Conservation (phyloP, 2,329 filamentous ascomycete genomes). For the Nigrospora oryzae region DNA sequence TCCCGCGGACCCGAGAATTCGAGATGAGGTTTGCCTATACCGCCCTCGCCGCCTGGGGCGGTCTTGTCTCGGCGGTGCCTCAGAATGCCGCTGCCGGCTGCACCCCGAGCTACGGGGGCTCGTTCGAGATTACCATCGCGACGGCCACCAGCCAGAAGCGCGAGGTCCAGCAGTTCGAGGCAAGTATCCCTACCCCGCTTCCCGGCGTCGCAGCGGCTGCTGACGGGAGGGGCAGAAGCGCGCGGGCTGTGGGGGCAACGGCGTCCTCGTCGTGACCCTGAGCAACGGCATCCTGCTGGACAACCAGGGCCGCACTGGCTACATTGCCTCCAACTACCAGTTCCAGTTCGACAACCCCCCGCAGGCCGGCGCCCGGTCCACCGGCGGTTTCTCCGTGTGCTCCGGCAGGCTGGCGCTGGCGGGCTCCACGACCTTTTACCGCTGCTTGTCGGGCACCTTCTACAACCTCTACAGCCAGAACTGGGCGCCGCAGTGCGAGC, state of each 20-base stretch:
- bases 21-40: slow-evolving; percentile 17
- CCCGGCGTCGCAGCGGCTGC: neutral
- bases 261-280: slow-evolving; percentile 56
- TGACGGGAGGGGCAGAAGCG: slow-evolving; percentile 22
- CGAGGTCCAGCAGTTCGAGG: slow-evolving; percentile 12
- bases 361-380: slow-evolving; percentile 66
- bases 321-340: slow-evolving; percentile 74
- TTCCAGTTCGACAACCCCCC: slow-evolving; percentile 68
- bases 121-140: slow-evolving; percentile 44
- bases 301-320: slow-evolving; percentile 57
- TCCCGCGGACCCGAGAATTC: neutral
- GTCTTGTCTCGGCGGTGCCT: slow-evolving; percentile 27
- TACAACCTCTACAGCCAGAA: slow-evolving; percentile 76
- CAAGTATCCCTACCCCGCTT: slow-evolving; percentile 6
- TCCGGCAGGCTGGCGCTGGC: slow-evolving; percentile 65
- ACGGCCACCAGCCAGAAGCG: slow-evolving; percentile 23
- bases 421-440: slow-evolving; percentile 59
- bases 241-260: slow-evolving; percentile 32
- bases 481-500: slow-evolving; percentile 61
- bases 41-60: slow-evolving; percentile 22
- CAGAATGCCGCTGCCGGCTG: slow-evolving; percentile 38
- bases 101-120: slow-evolving; percentile 32
- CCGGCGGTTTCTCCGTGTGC: slow-evolving; percentile 67
- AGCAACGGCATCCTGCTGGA: slow-evolving; percentile 58
- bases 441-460: slow-evolving; percentile 67